These are phyloP conservation scores for Daldinia caldariorum DNA, from an alignment of 495 filamentous ascomycete species.

Conservation along the genomic window DNA sequence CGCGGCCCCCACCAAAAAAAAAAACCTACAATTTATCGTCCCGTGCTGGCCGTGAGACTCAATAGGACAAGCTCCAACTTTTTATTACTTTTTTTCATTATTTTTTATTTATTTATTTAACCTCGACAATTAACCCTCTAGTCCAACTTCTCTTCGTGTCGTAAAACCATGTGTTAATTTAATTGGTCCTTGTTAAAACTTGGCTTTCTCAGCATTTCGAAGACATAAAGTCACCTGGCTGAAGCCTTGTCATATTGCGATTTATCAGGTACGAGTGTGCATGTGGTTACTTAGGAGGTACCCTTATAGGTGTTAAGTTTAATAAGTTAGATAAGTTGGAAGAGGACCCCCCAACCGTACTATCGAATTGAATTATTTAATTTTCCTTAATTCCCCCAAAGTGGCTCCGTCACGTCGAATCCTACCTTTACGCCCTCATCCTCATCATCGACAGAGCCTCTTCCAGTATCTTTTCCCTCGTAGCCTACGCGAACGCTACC, in stretches of 20 bases:
- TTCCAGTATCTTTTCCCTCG: constrained; percentile 68
- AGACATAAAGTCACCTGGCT: constrained; percentile 21
- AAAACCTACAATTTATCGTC: not conserved
- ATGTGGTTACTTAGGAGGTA: too few relatives aligned
- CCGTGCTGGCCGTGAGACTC: constrained; percentile 10
- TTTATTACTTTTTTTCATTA: constrained; percentile 8
- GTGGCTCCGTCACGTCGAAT: constrained; percentile 43
- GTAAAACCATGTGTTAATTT: constrained; percentile 34
- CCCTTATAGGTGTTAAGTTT: not conserved
- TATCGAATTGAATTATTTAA: not conserved
- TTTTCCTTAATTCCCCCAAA: constrained; percentile 23
- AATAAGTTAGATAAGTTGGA: not conserved
- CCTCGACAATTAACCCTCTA: too few relatives aligned
- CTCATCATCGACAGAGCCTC: constrained; percentile 53
- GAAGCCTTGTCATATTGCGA: constrained; percentile 15
- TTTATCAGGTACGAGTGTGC: constrained; percentile 15
- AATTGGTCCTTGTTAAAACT: constrained; percentile 22
- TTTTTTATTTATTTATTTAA: too few relatives aligned
- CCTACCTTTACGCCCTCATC: constrained; percentile 24
- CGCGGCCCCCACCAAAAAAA: constrained; percentile 38
- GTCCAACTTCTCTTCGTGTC: not conserved
- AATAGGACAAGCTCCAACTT: constrained; percentile 33
- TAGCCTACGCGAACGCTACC: constrained; percentile 65
- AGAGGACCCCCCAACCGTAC: not conserved
- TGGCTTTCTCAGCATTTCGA: constrained; percentile 9